Percentiles rank a stretch among this genome's conserved stretches.
Conservation (phyloP, 352 stramenopile species). For the Discostella stelligera region DNA sequence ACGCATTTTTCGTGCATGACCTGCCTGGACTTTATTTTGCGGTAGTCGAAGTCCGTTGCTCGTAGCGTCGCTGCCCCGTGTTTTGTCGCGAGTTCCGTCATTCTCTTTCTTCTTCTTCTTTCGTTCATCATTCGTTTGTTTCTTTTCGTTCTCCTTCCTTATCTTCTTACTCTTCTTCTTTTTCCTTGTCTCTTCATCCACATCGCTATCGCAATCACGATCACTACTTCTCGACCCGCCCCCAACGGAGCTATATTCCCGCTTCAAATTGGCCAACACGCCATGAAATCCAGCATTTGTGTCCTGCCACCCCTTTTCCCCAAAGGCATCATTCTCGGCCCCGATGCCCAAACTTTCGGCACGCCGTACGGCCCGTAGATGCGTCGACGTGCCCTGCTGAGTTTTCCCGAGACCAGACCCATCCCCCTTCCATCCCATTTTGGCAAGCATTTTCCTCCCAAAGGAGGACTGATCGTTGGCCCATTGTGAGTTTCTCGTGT, state of each 20-base stretch:
- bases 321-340: constrained; percentile 81
- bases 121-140: constrained; percentile 49
- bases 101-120: constrained; percentile 24
- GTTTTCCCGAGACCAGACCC: constrained; percentile 91
- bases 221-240: constrained; percentile 4
- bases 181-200: constrained; percentile 31
- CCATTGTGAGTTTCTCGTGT: constrained; percentile 74
- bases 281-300: constrained; percentile 87
- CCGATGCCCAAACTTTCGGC: constrained; percentile 89
- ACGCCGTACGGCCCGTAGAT: constrained; percentile 87
- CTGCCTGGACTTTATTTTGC: constrained; percentile 72
- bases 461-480: constrained; percentile 88
- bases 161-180: constrained; percentile 45
- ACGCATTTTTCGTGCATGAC: constrained; percentile 73
- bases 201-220: constrained; percentile 3
- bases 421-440: constrained; percentile 93
- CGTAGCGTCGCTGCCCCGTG: neutral
- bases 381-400: constrained; percentile 83
- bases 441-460: constrained; percentile 92
- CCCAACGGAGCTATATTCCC: constrained; percentile 53
- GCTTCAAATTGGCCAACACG: constrained; percentile 63
- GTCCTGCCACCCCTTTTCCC: constrained; percentile 46
- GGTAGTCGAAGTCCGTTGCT: constrained; percentile 42
- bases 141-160: constrained; percentile 40
- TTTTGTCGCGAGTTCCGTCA: constrained; percentile 4